Conservation (phyloP, 768 basidiomycete species). For the Phlebiopsis flavidoalba region DNA sequence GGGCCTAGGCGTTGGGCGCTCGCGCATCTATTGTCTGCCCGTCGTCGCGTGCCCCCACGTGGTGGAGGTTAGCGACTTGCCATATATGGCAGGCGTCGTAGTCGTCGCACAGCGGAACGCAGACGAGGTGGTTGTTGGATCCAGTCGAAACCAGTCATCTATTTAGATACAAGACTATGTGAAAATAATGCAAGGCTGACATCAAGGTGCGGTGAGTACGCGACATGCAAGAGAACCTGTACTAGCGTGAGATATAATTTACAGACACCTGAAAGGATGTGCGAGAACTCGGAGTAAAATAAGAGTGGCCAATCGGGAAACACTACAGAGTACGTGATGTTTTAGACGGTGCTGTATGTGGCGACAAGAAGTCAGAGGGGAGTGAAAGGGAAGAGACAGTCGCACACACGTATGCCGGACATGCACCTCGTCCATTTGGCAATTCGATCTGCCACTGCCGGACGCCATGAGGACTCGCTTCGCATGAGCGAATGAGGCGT, state of each 20-base stretch:
- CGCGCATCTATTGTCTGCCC: conserved; percentile 3
- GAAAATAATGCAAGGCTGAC: conserved; percentile 3
- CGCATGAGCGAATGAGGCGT: background rate
- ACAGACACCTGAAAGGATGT: background rate
- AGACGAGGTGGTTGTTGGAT: background rate
- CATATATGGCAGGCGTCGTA: conserved; percentile 4
- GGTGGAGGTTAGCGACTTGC: background rate
- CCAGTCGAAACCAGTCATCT: background rate
- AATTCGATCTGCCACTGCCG: background rate
- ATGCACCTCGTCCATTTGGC: background rate
- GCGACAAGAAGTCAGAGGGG: background rate
- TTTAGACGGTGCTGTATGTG: background rate
- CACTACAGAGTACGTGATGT: background rate
- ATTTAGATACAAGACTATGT: conserved; percentile 2
- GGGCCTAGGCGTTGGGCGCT: background rate
- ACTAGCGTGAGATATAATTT: conserved; percentile 1
- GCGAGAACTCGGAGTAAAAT: background rate
- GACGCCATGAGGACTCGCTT: background rate
- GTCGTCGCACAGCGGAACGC: background rate
- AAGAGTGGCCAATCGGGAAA: background rate
- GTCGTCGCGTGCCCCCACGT: background rate
- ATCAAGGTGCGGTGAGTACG: conserved; percentile 1
- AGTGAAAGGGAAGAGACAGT: background rate
- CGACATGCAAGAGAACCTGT: background rate
- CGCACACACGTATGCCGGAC: background rate